Conservation (phyloP, 129 eudicot genomes). For the Dittrichia graveolens region DNA sequence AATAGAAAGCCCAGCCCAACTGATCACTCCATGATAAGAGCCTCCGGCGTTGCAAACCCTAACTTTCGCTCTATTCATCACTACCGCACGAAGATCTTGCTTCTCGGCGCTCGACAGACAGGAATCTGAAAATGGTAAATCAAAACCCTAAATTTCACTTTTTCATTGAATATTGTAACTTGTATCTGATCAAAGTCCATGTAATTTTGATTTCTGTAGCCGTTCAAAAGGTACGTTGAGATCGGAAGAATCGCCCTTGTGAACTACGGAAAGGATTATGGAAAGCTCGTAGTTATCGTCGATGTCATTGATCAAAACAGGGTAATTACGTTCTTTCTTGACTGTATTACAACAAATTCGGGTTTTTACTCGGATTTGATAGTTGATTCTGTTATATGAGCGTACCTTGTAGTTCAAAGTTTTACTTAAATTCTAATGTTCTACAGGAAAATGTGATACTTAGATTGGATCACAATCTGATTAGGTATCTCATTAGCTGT, state of each 20-base stretch:
- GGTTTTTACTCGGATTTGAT: not conserved
- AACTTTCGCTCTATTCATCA: constrained; percentile 16
- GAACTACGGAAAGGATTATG: constrained; percentile 82
- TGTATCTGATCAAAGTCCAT: not conserved
- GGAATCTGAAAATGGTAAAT: constrained; percentile 21
- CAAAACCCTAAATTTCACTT: constrained; percentile 23
- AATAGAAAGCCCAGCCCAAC: constrained; percentile 30
- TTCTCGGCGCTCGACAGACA: constrained; percentile 25
- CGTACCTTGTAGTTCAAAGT: not conserved
- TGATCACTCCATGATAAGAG: constrained; percentile 1
- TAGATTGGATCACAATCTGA: not conserved
- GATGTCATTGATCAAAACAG: constrained; percentile 84
- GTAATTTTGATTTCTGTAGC: constrained; percentile 41
- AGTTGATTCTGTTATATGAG: not conserved
- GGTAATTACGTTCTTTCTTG: constrained; percentile 29
- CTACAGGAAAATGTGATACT: not conserved
- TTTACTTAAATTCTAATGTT: not conserved
- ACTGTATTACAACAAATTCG: not conserved
- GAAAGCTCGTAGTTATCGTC: constrained; percentile 83
- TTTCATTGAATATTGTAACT: not conserved
- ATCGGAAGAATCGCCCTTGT: constrained; percentile 83
- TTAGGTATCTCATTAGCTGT: not conserved
- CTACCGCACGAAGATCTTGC: not conserved
- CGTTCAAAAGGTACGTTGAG: constrained; percentile 93
- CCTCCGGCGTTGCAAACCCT: constrained; percentile 17